Evolutionary conservation across 2,329 filamentous ascomycete genomes (phyloP).

Genomic region (Chrysosphaeria jannelii): DNA sequence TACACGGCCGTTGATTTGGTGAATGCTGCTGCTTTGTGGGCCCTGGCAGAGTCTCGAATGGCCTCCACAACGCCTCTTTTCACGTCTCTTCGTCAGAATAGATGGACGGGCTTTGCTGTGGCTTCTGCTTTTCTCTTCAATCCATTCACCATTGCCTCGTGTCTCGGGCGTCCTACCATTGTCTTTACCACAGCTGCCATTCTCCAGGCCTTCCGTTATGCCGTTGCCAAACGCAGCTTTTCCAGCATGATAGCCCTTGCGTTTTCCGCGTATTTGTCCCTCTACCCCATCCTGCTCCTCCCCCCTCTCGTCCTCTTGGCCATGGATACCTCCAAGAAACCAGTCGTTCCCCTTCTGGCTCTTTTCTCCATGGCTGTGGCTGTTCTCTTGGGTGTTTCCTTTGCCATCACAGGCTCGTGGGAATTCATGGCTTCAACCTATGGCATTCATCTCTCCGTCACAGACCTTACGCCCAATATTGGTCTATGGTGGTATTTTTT

Average conservation of each 20-base stretch:
- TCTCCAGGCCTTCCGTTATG: conserved; percentile 54
- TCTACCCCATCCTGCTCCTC: conserved; percentile 71
- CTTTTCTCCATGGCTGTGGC: too few species aligned
- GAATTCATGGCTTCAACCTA: conserved; percentile 75
- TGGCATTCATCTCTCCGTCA: conserved; percentile 67
- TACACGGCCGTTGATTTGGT: conserved; percentile 59
- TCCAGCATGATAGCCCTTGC: conserved; percentile 62
- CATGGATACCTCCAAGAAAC: conserved; percentile 27
- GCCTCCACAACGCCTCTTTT: conserved; percentile 45
- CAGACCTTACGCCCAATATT: conserved; percentile 80
- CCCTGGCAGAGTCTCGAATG: conserved; percentile 58
- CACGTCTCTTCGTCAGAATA: conserved; percentile 43
- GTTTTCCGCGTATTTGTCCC: conserved; percentile 67
- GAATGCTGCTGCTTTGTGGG: conserved; percentile 47
- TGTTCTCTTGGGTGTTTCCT: conserved; percentile 42
- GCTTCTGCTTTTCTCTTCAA: conserved; percentile 83
- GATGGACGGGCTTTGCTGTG: conserved; percentile 44
- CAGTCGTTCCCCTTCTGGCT: conserved; percentile 22
- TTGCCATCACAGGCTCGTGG: conserved; percentile 50
- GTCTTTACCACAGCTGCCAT: conserved; percentile 75
- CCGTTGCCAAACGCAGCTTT: conserved; percentile 39
- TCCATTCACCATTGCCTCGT: conserved; percentile 75
- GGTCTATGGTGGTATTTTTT: conserved; percentile 99
- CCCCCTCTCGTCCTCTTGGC: conserved; percentile 56
- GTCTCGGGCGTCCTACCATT: conserved; percentile 64